Conservation (phyloP, 2,329 filamentous ascomycete species). For the Rhynchosporium graminicola region DNA sequence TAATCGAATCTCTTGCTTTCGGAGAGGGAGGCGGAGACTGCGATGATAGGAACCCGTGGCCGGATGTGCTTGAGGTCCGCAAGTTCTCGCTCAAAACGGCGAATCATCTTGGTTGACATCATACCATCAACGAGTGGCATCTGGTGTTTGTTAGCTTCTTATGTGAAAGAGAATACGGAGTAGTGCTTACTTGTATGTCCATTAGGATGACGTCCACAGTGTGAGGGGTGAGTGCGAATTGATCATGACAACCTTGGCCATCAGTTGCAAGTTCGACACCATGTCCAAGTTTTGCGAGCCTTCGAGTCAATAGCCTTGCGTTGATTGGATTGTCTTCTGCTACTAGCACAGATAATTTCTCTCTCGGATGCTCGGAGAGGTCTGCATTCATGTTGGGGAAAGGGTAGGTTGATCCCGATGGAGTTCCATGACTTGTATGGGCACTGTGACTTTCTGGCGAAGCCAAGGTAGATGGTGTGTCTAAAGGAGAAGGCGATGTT, state of each 20-base stretch:
- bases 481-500: not conserved
- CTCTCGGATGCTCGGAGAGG: constrained; percentile 41
- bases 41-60: constrained; percentile 30
- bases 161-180: not conserved
- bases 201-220: constrained; percentile 34
- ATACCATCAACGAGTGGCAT: constrained; percentile 34
- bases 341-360: constrained; percentile 56
- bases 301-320: constrained; percentile 75
- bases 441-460: constrained; percentile 3
- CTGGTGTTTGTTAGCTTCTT: constrained; percentile 16
- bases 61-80: constrained; percentile 11
- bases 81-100: constrained; percentile 24
- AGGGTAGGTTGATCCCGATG: constrained; percentile 9
- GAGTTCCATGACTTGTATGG: not conserved
- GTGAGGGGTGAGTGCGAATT: constrained; percentile 58
- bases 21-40: constrained; percentile 29
- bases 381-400: constrained; percentile 60
- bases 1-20: constrained; percentile 33
- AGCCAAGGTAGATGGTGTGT: not conserved
- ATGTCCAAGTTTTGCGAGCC: constrained; percentile 71
- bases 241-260: constrained; percentile 74
- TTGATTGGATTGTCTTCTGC: constrained; percentile 83
- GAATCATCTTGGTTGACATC: constrained; percentile 31
- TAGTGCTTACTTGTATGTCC: constrained; percentile 30
- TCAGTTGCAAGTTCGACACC: constrained; percentile 71